Evolutionary conservation across 2,329 filamentous ascomycete genomes (phyloP), one percentile per base, ranked within the genome.

Genomic region (Penicillium hesseltinei): DNA sequence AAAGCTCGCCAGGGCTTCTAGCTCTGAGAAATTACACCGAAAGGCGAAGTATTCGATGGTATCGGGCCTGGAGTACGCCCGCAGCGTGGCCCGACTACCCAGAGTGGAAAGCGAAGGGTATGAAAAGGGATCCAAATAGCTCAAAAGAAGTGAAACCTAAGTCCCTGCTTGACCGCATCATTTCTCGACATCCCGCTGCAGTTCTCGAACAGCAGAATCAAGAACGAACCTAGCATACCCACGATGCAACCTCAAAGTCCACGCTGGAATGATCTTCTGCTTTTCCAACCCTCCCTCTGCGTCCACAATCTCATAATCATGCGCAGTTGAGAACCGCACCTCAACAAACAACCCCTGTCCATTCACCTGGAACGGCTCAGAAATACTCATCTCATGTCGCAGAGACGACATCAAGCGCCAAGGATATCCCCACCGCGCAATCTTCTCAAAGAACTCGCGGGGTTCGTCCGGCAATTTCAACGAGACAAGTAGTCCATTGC

Each of bases 361-460:
- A 3, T 57, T 57, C 0, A 56, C 49, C 4, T 53, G 52, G 48
- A 66, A 70, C 19, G 62, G 65, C 45, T 60, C 55, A 9, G 66
- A 69, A 1, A 70, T 63, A 47, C 68, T 68, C 49, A 68, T 51
- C 57, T 70, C 68, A 58, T 67, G 64, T 19, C 67, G 53, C 5
- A 69, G 64, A 1, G 66, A 63, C 2, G 63, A 64, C 68, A 63
- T 57, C 51, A 63, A 46, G 3, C 62, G 69, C 64, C 64, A 71
- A 9, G 68, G 68, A 58, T 71, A 72, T 9, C 69, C 69, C 68
- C 66, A 71, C 0, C 51, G 53, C 0, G 66, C 56, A 40, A 69
- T 64, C 39, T 36, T 59, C 43, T 71, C 69, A 36, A 70, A 71
- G 51, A 71, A 67, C 5, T 44, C 11, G 0, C 69, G 60, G 5